Evolutionary conservation across 495 filamentous ascomycete species (phyloP).

Genomic region (Aspergillus panamensis): DNA sequence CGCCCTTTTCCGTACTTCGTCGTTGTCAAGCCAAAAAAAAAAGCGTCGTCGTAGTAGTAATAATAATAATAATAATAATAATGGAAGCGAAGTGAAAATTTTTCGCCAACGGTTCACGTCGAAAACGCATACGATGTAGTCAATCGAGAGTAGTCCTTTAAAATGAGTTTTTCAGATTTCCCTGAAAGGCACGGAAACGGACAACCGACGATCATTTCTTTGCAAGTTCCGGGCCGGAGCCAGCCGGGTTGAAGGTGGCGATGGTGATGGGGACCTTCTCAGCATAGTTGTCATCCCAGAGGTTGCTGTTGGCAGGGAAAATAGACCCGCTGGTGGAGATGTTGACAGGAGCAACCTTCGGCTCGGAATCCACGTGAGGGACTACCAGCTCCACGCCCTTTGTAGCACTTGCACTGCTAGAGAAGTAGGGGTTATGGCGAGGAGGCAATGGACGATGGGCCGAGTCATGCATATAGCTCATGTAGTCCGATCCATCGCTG

Average conservation of each 20-base stretch:
- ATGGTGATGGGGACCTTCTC: constrained; percentile 18
- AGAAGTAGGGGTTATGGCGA: constrained; percentile 40
- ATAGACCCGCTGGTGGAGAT: constrained; percentile 30
- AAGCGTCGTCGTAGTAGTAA: neutral
- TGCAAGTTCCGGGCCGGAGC: constrained; percentile 1
- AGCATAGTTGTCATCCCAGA: constrained; percentile 27
- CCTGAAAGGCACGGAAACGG: neutral
- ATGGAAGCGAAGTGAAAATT: neutral
- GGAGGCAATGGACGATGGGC: constrained; percentile 40
- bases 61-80: constrained; percentile 5
- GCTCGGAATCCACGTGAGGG: constrained; percentile 29
- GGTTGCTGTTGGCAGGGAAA: constrained; percentile 32
- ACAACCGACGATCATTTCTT: constrained; percentile 1
- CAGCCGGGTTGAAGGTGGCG: constrained; percentile 16
- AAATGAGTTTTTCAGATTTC: neutral
- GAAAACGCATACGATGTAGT: too few relatives aligned
- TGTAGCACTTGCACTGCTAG: constrained; percentile 25
- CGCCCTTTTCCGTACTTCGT: constrained; percentile 1
- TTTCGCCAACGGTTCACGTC: too few relatives aligned
- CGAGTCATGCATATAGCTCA: constrained; percentile 32
- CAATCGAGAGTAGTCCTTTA: too few relatives aligned
- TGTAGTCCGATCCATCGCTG: constrained; percentile 41
- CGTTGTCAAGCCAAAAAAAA: neutral
- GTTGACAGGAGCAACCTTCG: constrained; percentile 19
- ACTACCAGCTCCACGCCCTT: constrained; percentile 46